phyloP scores from a whole-genome alignment of 805 yeast genomes.

The Metschnikowia lachancei region DNA sequence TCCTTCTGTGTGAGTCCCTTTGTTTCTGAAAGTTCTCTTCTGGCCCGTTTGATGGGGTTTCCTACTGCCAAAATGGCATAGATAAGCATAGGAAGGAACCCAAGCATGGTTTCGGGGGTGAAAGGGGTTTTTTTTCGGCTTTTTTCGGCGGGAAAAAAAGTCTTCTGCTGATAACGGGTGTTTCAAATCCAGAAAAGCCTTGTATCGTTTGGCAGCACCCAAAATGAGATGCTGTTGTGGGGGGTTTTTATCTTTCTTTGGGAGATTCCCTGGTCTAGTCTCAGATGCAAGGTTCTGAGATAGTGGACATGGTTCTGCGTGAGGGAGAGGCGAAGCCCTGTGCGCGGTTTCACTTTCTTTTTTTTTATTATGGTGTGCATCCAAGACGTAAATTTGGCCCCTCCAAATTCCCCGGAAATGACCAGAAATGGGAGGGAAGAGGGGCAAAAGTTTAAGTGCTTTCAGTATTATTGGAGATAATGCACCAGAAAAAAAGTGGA shows the following conservation, averaged over 20 bases:
- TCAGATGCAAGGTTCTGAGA: background rate
- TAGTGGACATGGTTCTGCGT: slow-evolving; percentile 1
- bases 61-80: slow-evolving; percentile 10
- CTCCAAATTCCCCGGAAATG: no score
- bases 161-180: background rate
- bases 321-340: slow-evolving; percentile 1
- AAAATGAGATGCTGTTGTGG: background rate
- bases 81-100: slow-evolving; percentile 3
- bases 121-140: background rate
- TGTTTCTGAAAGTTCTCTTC: slow-evolving; percentile 5
- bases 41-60: slow-evolving; percentile 17
- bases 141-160: background rate
- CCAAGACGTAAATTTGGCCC: no score
- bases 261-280: background rate
- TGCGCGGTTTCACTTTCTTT: no score
- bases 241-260: background rate
- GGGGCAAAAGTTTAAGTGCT: no score
- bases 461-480: no score
- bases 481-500: no score
- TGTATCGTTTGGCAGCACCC: background rate
- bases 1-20: slow-evolving; percentile 13
- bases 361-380: no score
- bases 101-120: background rate
- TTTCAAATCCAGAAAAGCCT: background rate
- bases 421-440: no score